Percentiles rank a stretch among this genome's conserved stretches.
These are phyloP conservation scores for Ramaria sp. DNA, from an alignment of 768 basidiomycete genomes.

Conservation along the genomic window DNA sequence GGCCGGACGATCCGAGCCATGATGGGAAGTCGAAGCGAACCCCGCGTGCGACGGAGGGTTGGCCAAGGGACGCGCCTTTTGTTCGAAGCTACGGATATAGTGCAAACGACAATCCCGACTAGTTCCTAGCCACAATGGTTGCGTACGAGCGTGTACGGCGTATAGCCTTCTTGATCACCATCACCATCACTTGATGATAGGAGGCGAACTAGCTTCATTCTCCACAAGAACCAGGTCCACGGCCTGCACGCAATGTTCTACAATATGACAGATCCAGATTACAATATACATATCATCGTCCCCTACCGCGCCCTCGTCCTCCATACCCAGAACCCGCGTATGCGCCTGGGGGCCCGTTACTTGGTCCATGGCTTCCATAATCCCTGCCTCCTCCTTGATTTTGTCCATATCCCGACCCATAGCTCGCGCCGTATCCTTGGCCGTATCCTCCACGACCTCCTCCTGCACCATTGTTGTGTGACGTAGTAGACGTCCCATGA, in stretches of 20 bases:
- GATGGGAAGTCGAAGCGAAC: neutral
- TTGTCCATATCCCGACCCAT: constrained; percentile 11
- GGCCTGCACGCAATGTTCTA: no score
- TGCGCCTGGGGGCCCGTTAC: neutral
- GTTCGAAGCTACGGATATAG: no score
- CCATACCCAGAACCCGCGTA: no score
- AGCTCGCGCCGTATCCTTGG: constrained; percentile 13
- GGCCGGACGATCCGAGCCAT: neutral
- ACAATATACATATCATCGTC: neutral
- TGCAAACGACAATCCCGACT: no score
- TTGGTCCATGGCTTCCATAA: neutral
- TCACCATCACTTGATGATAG: no score
- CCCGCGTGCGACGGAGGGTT: neutral
- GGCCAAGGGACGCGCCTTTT: neutral
- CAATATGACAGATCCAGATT: neutral
- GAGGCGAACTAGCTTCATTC: no score
- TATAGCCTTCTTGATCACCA: neutral
- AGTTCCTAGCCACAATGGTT: no score
- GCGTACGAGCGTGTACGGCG: neutral
- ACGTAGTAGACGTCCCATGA: constrained; percentile 20
- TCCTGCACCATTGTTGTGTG: constrained; percentile 8
- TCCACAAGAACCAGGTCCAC: no score
- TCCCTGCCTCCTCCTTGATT: constrained; percentile 1
- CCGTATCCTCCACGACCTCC: constrained; percentile 16
- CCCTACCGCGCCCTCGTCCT: neutral